Evolutionary conservation across 192 early-diverging fungal species (phyloP), one percentile per base, ranked within the genome.

Genomic region (Backusella australiensis): DNA sequence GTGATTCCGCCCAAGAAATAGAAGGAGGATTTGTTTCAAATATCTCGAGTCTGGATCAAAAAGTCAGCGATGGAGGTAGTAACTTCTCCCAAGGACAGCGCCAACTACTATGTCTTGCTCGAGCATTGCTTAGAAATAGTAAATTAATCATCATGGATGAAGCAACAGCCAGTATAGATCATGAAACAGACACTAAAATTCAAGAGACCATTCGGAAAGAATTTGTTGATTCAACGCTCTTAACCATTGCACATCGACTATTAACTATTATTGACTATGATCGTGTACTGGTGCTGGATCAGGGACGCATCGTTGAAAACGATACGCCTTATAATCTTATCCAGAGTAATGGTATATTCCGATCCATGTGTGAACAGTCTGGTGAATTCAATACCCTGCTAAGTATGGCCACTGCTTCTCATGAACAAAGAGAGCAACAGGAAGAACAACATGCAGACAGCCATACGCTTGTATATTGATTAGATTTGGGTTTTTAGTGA

Each of bases 141-240:
- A 73, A 73, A 4, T 73, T 94, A 23, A 89, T 96, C 69, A 86
- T 96, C 46, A 86, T 95, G 86, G 93, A 96, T 75, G 95, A 96
- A 82, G 96, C 96, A 1, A 98, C 97, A 0, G 95, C 95, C 6
- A 89, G 89, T 1, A 94, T 98, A 0, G 96, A 98, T 75, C 89
- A 90, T 76, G 89, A 91, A 26, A 96, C 94, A 0, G 96, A 98
- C 76, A 82, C 85, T 29, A 85, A 85, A 29, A 97, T 98, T 77
- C 96, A 98, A 83, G 82, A 79, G 12, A 93, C 95, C 0, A 95
- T 98, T 71, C 89, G 93, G 41, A 84, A 90, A 66, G 86, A 87
- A 67, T 94, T 95, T 83, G 81, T 84, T 35, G 80, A 90, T 44
- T 89, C 89, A 9, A 88, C 87, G 1, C 76, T 88, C 6, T 76